A percentile compares a stretch with the other conserved stretches of the same genome.
phyloP scores from a whole-genome alignment of 768 basidiomycete species.

The Lentinula sp. region DNA sequence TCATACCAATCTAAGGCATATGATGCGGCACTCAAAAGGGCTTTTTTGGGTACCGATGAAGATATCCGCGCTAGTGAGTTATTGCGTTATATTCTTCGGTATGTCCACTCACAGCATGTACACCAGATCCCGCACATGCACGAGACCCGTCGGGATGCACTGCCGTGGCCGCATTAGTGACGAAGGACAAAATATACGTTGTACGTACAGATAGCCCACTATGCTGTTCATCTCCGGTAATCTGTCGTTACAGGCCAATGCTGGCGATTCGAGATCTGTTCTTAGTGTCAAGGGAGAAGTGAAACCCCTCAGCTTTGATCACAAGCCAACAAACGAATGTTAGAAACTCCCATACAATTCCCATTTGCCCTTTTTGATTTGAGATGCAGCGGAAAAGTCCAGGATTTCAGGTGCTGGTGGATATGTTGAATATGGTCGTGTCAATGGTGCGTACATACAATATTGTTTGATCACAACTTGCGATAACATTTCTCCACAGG shows the following conservation, averaged over 20 bases:
- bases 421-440: conserved; percentile 93
- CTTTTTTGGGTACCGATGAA: conserved; percentile 93
- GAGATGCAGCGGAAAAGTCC: conserved; percentile 61
- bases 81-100: not conserved
- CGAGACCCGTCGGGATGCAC: conserved; percentile 96
- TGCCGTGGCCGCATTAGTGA: conserved; percentile 83
- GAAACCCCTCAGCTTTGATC: conserved; percentile 88
- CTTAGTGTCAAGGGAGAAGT: conserved; percentile 80
- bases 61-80: conserved; percentile 78
- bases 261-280: conserved; percentile 93
- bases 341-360: conserved; percentile 19
- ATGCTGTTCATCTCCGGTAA: conserved; percentile 1
- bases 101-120: conserved; percentile 1
- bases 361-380: conserved; percentile 8
- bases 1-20: conserved; percentile 68
- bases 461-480: not conserved
- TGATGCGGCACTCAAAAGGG: conserved; percentile 72
- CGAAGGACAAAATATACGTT: conserved; percentile 76
- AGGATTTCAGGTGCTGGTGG: conserved; percentile 91
- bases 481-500: conserved; percentile 39
- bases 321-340: conserved; percentile 90
- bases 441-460: conserved; percentile 64
- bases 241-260: conserved; percentile 72
- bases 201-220: conserved; percentile 36
- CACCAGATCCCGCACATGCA: conserved; percentile 74